These are phyloP conservation scores for maize (Zea mays) DNA, from an alignment of 176 grass and related monocot species.

Conservation along the genomic window DNA sequence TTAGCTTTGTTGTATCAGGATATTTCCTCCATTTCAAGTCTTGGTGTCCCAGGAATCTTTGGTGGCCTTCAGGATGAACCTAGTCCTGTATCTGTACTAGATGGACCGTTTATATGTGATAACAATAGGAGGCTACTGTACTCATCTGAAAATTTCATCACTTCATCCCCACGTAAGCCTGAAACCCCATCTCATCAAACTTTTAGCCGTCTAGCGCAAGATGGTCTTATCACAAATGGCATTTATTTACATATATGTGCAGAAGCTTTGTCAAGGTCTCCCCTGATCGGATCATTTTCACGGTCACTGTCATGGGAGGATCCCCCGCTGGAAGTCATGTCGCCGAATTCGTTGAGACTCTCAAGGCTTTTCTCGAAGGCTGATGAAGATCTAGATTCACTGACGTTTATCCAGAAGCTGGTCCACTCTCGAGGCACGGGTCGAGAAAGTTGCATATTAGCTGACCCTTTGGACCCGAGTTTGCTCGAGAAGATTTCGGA, in stretches of 20 bases:
- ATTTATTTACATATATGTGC: conserved; percentile 31
- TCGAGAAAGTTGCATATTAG: conserved; percentile 45
- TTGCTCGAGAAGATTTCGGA: conserved; percentile 55
- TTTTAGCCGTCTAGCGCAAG: background rate
- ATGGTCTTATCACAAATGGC: conserved; percentile 25
- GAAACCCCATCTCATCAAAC: conserved; percentile 20
- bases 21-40: conserved; percentile 44
- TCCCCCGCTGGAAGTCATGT: conserved; percentile 56
- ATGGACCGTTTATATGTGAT: conserved; percentile 59
- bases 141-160: conserved; percentile 51
- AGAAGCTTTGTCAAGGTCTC: conserved; percentile 82
- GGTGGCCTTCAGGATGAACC: conserved; percentile 58
- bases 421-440: conserved; percentile 53
- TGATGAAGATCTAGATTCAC: conserved; percentile 76
- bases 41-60: conserved; percentile 41
- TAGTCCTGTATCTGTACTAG: conserved; percentile 73
- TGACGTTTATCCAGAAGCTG: conserved; percentile 67
- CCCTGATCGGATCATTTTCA: conserved; percentile 76
- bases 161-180: conserved; percentile 74
- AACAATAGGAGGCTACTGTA: conserved; percentile 46
- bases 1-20: conserved; percentile 50
- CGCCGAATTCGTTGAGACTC: conserved; percentile 74
- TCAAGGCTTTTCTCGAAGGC: conserved; percentile 76
- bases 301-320: conserved; percentile 60
- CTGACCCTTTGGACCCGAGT: conserved; percentile 54